Evolutionary conservation across 371 early-diverging fungal genomes (phyloP).

Genomic region (Mucor piriformis): DNA sequence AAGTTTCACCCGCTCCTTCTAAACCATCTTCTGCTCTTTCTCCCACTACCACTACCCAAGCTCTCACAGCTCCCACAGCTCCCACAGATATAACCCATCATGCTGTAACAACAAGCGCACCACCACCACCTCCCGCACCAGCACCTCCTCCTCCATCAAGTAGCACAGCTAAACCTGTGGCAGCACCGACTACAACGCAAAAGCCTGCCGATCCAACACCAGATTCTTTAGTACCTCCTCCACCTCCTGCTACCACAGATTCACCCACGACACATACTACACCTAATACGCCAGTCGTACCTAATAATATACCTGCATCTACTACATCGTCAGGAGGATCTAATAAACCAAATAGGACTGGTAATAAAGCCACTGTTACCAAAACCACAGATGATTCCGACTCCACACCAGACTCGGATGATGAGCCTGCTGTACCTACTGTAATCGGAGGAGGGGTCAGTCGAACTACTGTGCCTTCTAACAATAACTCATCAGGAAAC

Average conservation of each 20-base stretch:
- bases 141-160: neutral
- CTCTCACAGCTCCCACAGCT: slow-evolving; percentile 2
- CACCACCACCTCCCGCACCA: slow-evolving; percentile 3
- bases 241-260: slow-evolving; percentile 5
- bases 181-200: slow-evolving; percentile 3
- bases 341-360: slow-evolving; percentile 3
- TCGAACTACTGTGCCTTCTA: slow-evolving; percentile 2
- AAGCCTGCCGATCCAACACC: slow-evolving; percentile 8
- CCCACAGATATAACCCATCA: slow-evolving; percentile 14
- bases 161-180: neutral
- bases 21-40: slow-evolving; percentile 13
- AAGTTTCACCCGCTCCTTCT: slow-evolving; percentile 11
- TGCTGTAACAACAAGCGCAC: slow-evolving; percentile 4
- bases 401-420: neutral
- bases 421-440: slow-evolving; percentile 5
- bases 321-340: slow-evolving; percentile 1
- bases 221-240: slow-evolving; percentile 3
- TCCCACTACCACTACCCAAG: slow-evolving; percentile 8
- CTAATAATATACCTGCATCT: slow-evolving; percentile 13
- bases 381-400: neutral
- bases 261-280: slow-evolving; percentile 1
- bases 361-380: neutral
- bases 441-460: neutral
- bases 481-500: slow-evolving; percentile 12
- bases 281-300: slow-evolving; percentile 5